Evolutionary conservation across 306 rosid genomes (phyloP), one percentile per base, ranked within the genome.

Genomic region (Prunus persica): DNA sequence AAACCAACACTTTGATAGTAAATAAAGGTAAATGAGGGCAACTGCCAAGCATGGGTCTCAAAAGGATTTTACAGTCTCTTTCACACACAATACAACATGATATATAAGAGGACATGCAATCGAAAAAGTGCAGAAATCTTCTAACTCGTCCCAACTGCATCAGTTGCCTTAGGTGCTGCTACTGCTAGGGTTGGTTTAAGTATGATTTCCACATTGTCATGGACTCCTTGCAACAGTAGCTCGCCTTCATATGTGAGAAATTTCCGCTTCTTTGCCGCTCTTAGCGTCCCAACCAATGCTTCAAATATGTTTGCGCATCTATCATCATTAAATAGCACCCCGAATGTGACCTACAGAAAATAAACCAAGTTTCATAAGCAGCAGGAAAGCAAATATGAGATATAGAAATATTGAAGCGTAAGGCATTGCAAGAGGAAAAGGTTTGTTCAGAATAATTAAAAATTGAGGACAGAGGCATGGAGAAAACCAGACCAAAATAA

Each of bases 141-240:
- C 74, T 56, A 86, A 51, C 74, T 65, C 77, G 73, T 78, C 56
- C 32, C 83, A 68, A 41, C 83, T 41, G 81, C 76, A 71, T 43
- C 81, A 38, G 81, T 72, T 66, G 87, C 68, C 49, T 60, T 79
- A 10, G 43, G 10, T 3, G 65, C 22, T 15, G 70, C 49, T 41
- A 75, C 58, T 43, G 72, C 75, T 38, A 89, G 77, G 63, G 82
- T 3, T 16, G 95, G 86, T 79, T 86, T 90, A 76, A 92, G 97
- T n/a, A 64, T 76, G 79, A 95, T 95, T 84, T 89, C 96, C 62
- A 92, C 98, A 49, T 88, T 90, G 79, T 95, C 98, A 70, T 92
- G 98, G 78, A 95, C 98, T 55, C 98, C 98, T 86, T 90, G 98
- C 76, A 92, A 89, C 74, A 95, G 88, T 45, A 92, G 83, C 86